Evolutionary conservation across 495 filamentous ascomycete species (phyloP).

Genomic region (Trichodelitschia bisporula): DNA sequence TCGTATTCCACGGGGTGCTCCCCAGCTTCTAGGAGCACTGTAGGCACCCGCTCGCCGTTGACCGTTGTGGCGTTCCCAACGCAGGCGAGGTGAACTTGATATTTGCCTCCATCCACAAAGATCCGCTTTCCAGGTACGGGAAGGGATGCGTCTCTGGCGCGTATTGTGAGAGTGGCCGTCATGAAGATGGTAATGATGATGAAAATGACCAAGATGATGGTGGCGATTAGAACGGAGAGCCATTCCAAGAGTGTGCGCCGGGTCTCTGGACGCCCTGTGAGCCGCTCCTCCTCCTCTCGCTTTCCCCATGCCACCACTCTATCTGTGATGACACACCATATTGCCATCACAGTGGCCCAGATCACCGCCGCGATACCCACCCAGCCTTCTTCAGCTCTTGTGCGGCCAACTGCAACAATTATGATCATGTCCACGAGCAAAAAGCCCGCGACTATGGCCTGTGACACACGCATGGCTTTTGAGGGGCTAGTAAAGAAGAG

Average conservation of each 20-base stretch:
- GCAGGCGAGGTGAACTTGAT: conserved; percentile 68
- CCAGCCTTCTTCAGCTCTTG: conserved; percentile 70
- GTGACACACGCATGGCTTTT: conserved; percentile 43
- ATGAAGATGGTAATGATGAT: conserved; percentile 42
- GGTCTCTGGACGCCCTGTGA: conserved; percentile 77
- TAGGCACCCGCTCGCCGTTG: conserved; percentile 27
- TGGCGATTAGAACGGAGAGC: conserved; percentile 56
- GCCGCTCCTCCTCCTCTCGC: conserved; percentile 65
- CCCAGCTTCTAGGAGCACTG: conserved; percentile 64
- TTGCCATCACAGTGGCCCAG: conserved; percentile 41
- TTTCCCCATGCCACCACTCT: conserved; percentile 79
- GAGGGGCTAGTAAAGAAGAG: conserved; percentile 74
- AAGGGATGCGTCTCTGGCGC: conserved; percentile 49
- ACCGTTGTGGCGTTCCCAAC: conserved; percentile 32
- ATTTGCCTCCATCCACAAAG: conserved; percentile 58
- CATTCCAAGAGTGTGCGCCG: conserved; percentile 63
- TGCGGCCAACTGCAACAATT: conserved; percentile 41
- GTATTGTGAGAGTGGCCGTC: conserved; percentile 53
- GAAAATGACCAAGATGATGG: conserved; percentile 39
- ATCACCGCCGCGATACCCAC: conserved; percentile 64
- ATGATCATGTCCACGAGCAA: conserved; percentile 57
- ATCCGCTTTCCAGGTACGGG: conserved; percentile 43
- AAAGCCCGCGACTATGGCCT: conserved; percentile 38
- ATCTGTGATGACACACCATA: conserved; percentile 36
- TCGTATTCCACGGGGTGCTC: conserved; percentile 52